A percentile compares a stretch with the other conserved stretches of the same genome.
phyloP scores from a whole-genome alignment of 2,329 filamentous ascomycete genomes.

The Rutstroemia sp. region DNA sequence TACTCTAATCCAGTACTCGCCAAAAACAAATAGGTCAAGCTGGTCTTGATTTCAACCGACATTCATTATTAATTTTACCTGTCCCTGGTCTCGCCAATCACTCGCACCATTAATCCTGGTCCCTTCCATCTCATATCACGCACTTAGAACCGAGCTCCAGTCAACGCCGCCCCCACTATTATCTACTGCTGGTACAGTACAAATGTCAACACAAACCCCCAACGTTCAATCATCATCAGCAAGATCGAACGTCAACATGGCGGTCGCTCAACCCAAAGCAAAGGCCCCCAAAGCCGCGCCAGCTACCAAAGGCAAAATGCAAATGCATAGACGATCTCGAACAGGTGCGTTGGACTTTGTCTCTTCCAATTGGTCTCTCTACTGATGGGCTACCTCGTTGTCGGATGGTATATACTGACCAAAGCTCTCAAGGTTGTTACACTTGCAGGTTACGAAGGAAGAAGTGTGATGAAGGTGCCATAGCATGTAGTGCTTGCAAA shows the following conservation, averaged over 20 bases:
- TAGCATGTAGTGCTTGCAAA: slow-evolving; percentile 58
- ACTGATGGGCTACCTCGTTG: slow-evolving; percentile 30
- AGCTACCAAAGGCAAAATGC: slow-evolving; percentile 61
- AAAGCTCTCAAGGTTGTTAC: slow-evolving; percentile 48
- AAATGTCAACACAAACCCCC: slow-evolving; percentile 62
- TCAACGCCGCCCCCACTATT: slow-evolving; percentile 20
- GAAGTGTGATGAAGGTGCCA: slow-evolving; percentile 61
- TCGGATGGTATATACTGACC: slow-evolving; percentile 41
- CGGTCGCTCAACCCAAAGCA: slow-evolving; percentile 52
- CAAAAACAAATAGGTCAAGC: slow-evolving; percentile 25
- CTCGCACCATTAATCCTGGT: slow-evolving; percentile 2
- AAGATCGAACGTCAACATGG: slow-evolving; percentile 41
- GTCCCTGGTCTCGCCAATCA: slow-evolving; percentile 30
- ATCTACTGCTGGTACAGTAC: slow-evolving; percentile 26
- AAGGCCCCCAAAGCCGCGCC: slow-evolving; percentile 49
- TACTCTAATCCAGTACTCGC: background rate
- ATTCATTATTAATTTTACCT: slow-evolving; percentile 33
- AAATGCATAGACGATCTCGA: slow-evolving; percentile 90
- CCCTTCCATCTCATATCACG: slow-evolving; percentile 7
- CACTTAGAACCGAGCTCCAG: slow-evolving; percentile 7
- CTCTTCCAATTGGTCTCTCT: slow-evolving; percentile 36
- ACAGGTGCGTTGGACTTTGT: slow-evolving; percentile 61
- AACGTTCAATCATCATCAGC: slow-evolving; percentile 38
- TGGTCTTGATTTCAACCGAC: slow-evolving; percentile 31
- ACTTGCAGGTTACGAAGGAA: slow-evolving; percentile 60